Evolutionary conservation across 768 basidiomycete species (phyloP).

Genomic region (Trametes cubensis): DNA sequence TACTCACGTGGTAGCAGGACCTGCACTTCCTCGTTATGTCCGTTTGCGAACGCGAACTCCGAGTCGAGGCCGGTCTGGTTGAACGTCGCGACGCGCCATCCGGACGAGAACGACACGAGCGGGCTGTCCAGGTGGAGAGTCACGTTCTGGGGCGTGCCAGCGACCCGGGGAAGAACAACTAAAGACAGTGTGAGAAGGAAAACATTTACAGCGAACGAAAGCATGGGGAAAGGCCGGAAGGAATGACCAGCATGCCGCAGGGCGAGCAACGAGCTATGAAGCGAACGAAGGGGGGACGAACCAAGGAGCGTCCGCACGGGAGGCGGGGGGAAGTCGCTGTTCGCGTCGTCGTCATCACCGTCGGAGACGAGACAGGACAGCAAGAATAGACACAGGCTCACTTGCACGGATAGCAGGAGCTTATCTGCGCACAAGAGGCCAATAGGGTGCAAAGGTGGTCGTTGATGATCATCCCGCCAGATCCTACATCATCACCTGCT

Average conservation of each 20-base stretch:
- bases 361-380: conserved; percentile 9
- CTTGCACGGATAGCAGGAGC: background rate
- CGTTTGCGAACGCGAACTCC: conserved; percentile 23
- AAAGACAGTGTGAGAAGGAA: conserved; percentile 7
- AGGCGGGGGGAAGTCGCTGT: conserved; percentile 1
- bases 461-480: conserved; percentile 17
- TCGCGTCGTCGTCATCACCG: conserved; percentile 17
- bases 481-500: conserved; percentile 3
- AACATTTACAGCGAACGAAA: conserved; percentile 14
- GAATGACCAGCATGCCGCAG: conserved; percentile 29
- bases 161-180: background rate
- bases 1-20: conserved; percentile 34
- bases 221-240: conserved; percentile 13
- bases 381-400: conserved; percentile 10
- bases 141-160: conserved; percentile 25
- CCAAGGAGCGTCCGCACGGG: conserved; percentile 13
- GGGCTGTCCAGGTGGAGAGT: conserved; percentile 24
- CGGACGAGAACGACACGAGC: conserved; percentile 27
- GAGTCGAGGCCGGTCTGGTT: conserved; percentile 4
- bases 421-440: conserved; percentile 12
- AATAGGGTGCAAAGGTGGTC: background rate
- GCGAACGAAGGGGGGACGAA: conserved; percentile 5
- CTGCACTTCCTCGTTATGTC: conserved; percentile 26
- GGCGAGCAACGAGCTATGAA: conserved; percentile 6
- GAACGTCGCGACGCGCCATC: conserved; percentile 26